Evolutionary conservation across 2,329 filamentous ascomycete species (phyloP), one percentile per base, ranked within the genome.

Genomic region (Neopestalotiopsis sp.): DNA sequence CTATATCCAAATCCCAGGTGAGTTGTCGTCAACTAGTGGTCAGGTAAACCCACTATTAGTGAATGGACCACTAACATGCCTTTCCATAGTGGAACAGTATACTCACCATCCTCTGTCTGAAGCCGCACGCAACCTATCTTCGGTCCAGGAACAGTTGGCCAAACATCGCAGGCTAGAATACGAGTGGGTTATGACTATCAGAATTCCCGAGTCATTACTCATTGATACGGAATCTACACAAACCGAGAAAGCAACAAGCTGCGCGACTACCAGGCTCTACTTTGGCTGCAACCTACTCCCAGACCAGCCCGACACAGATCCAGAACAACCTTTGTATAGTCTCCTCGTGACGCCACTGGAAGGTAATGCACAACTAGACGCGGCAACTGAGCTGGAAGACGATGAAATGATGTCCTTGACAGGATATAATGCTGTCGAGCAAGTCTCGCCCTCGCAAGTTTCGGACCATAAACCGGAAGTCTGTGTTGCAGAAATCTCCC

Each of bases 241-340:
- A 34, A n/a, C 68, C 49, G 42, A 58, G 49, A 20, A 64, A 58
- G 65, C 66, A 49, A 40, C n/a, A n/a, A 20, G 7, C 28, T 9
- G 38, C 38, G 59, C 71, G 17, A 28, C 64, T 32, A 77, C 73
- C 66, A 80, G 78, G 71, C 75, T 84, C 20, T 84, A 79, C 70
- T 84, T 86, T 72, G 87, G 86, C 68, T 88, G 87, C 79, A 89
- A 87, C 73, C 76, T 89, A 67, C 73, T 89, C 69, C 79, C 79
- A 61, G 80, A 81, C 42, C 61, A 71, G 38, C 67, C 71, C n/a
- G 69, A 73, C 59, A 69, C 74, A 49, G 70, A 73, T 61, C 67
- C 70, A 68, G 68, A 72, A 61, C 77, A 80, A 79, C 76, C 83
- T 76, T 79, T 76, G 28, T 87, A 84, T 74, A 80, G 80, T 13